A percentile compares a stretch with the other conserved stretches of the same genome.
phyloP scores from a whole-genome alignment of 768 basidiomycete genomes.

The Mycena sanguinolenta region DNA sequence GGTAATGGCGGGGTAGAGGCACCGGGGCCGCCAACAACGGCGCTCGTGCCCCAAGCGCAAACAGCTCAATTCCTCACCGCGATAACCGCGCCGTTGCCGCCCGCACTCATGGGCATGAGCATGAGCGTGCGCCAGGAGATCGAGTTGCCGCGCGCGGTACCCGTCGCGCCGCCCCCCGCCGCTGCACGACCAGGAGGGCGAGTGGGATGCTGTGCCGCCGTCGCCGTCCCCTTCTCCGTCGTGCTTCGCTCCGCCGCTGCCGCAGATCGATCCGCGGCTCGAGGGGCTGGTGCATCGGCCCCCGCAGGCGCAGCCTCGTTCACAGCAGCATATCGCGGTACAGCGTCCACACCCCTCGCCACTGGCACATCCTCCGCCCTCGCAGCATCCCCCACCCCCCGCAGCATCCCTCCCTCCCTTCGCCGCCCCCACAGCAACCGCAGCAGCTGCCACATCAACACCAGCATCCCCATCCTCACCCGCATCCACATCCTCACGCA shows the following conservation, averaged over 20 bases:
- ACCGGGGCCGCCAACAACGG: no score
- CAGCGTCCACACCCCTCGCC: not conserved
- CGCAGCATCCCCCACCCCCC: not conserved
- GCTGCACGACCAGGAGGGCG: slow-evolving; percentile 24
- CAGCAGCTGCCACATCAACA: no score
- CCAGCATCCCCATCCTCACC: not conserved
- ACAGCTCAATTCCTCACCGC: slow-evolving; percentile 16
- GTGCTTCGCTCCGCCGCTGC: no score
- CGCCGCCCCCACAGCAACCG: not conserved
- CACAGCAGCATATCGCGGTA: not conserved
- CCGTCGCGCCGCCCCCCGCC: slow-evolving; percentile 29
- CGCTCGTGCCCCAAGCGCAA: no score
- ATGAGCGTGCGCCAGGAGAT: not conserved
- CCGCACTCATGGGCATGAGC: slow-evolving; percentile 1
- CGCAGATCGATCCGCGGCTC: not conserved
- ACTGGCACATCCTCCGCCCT: not conserved
- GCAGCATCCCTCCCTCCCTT: not conserved
- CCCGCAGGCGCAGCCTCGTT: not conserved
- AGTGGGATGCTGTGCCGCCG: slow-evolving; percentile 14
- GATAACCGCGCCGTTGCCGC: slow-evolving; percentile 22
- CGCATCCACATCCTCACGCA: not conserved
- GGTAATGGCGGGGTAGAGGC: not conserved
- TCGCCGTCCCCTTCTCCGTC: slow-evolving; percentile 10
- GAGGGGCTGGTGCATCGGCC: not conserved
- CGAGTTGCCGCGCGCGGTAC: not conserved